Percentiles rank a stretch among this genome's conserved stretches.
Evolutionary conservation across 768 basidiomycete genomes (phyloP).

Genomic region (Rhizopogon salebrosus): DNA sequence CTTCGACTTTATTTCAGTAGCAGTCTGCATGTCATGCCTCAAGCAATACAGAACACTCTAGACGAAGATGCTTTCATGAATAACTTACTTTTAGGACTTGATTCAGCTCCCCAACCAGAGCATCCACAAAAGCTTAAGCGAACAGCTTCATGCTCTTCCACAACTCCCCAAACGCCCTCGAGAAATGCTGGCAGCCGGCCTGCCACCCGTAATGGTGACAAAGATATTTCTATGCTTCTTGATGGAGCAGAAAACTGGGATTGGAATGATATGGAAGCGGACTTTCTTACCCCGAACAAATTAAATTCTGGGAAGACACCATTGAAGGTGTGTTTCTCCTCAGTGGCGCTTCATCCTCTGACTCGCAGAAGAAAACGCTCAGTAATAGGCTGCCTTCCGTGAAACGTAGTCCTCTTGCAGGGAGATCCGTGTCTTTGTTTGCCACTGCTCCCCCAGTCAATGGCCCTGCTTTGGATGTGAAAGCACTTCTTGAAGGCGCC

Average conservation of each 20-base stretch:
- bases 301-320: slow-evolving; percentile 24
- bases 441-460: not conserved
- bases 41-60: slow-evolving; percentile 26
- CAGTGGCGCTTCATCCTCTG: not conserved
- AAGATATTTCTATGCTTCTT: slow-evolving; percentile 46
- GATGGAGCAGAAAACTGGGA: slow-evolving; percentile 71
- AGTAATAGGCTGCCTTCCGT: slow-evolving; percentile 14
- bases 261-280: slow-evolving; percentile 51
- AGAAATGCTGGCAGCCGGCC: slow-evolving; percentile 15
- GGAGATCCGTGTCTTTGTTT: slow-evolving; percentile 9
- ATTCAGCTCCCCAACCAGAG: slow-evolving; percentile 30
- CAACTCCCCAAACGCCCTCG: slow-evolving; percentile 1
- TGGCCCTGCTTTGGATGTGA: slow-evolving; percentile 37
- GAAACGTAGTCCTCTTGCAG: slow-evolving; percentile 9
- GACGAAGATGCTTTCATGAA: slow-evolving; percentile 62
- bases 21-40: slow-evolving; percentile 28
- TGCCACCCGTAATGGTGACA: slow-evolving; percentile 14
- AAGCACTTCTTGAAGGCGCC: slow-evolving; percentile 52
- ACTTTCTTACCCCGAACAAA: slow-evolving; percentile 49
- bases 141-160: slow-evolving; percentile 1
- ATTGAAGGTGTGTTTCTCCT: slow-evolving; percentile 10
- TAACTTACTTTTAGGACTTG: slow-evolving; percentile 45
- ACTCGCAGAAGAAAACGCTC: slow-evolving; percentile 11
- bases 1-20: too few species aligned
- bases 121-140: slow-evolving; percentile 23